Evolutionary conservation across 441 rosid genomes (phyloP).

Genomic region (Lepidium campestre): DNA sequence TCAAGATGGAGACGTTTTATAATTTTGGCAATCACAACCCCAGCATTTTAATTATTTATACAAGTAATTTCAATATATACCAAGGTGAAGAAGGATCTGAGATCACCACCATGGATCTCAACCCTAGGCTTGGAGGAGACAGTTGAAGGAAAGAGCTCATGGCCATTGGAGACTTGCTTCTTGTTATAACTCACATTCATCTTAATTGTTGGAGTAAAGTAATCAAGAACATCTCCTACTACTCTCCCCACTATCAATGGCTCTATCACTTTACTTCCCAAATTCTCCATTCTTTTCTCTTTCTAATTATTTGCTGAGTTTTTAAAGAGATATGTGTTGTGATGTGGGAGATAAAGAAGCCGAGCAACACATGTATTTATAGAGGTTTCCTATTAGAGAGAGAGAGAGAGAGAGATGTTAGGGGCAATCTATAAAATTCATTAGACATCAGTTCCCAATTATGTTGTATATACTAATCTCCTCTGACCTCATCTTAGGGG

Average conservation of each 20-base stretch:
- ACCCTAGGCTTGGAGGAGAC: slow-evolving; percentile 58
- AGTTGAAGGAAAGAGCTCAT: slow-evolving; percentile 54
- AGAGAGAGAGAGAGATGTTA: neutral
- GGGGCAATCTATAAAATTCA: slow-evolving; percentile 6
- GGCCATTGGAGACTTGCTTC: slow-evolving; percentile 58
- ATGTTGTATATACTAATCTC: neutral
- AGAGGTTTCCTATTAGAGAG: slow-evolving; percentile 8
- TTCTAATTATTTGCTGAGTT: neutral
- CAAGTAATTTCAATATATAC: slow-evolving; percentile 36
- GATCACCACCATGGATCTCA: slow-evolving; percentile 59
- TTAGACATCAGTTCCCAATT: neutral
- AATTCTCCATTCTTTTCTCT: slow-evolving; percentile 19
- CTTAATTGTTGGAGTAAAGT: slow-evolving; percentile 43
- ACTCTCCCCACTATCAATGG: slow-evolving; percentile 69
- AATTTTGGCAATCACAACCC: no score
- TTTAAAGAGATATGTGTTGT: slow-evolving; percentile 1
- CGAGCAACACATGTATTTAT: slow-evolving; percentile 19
- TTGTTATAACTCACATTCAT: slow-evolving; percentile 47
- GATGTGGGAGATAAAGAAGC: slow-evolving; percentile 15
- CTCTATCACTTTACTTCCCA: slow-evolving; percentile 29
- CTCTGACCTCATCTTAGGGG: neutral
- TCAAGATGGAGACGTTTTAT: no score
- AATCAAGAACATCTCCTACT: slow-evolving; percentile 70
- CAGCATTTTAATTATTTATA: no score
- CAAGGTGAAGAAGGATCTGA: slow-evolving; percentile 73